Base-by-base conservation (phyloP, 148 eudicot species). In the Chenopodium formosanum region DNA sequence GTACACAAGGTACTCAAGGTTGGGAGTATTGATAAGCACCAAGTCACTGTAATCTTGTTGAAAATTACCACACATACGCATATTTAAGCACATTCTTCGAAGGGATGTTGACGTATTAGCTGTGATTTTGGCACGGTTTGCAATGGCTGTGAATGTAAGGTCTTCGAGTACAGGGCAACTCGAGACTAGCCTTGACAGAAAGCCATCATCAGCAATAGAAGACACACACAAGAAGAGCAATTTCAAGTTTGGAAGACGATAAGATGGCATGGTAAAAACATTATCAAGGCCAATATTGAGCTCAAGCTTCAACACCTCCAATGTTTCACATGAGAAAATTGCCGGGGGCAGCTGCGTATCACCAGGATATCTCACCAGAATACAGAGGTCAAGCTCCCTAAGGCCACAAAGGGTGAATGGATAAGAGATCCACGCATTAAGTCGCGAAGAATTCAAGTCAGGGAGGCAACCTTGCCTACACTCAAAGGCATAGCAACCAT, bases 1-100 rank as follows among this genome's bases (percentile, higher is more conserved):
- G 19, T 44, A 68, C 3, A 4, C 9, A 48, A 81, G 64, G 68
- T 73, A 72, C 63, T 44, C 37, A 50, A 84, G 80, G 53, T 60
- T 66, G 37, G 85, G 85, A 76, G 82, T 74, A 70, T 79, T 74
- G 34, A 83, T 64, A 34, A 20, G 69, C 70, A 83, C 72, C 9
- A 32, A 32, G 37, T 32, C 37, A 32, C 31, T 29, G 31, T 29
- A 29, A 29, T 29, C 31, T 29, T 29, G 31, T 29, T 29, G 31
- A 29, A 29, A 29, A 29, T 1, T 29, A 29, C 31, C 31, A 29
- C 31, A 29, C 31, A 29, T 29, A 29, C 31, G 31, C 31, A 29
- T 29, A 29, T 29, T 29, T 29, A 29, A 29, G 1, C 31, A 29
- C 31, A 29, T 29, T 29, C 31, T 29, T 29, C 31, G 31, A 29